Conservation (phyloP, 305 asterid species). For the Withania somnifera region DNA sequence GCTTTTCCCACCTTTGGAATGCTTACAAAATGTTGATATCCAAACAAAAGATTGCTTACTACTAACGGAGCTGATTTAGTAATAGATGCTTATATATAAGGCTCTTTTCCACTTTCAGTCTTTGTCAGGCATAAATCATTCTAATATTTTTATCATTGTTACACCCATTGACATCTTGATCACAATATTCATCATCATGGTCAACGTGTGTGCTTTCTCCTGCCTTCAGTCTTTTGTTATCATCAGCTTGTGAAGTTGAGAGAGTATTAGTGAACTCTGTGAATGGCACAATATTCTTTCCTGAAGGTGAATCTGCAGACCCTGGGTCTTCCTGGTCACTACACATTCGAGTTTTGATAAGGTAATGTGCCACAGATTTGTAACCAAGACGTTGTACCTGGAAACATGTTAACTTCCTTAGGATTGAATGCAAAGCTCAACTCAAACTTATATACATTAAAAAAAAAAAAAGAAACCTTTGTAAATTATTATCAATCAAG, state of each 20-base stretch:
- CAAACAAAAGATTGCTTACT: neutral
- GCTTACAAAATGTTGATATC: neutral
- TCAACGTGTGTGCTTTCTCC: neutral
- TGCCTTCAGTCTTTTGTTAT: neutral
- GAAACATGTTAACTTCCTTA: neutral
- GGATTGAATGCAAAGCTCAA: neutral
- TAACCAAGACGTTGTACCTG: slow-evolving; percentile 39
- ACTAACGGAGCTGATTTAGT: neutral
- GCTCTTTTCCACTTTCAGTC: neutral
- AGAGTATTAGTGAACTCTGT: neutral
- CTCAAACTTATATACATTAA: neutral
- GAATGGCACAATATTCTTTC: neutral
- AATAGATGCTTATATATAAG: neutral
- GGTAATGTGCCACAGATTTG: slow-evolving; percentile 67
- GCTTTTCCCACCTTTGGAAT: no score
- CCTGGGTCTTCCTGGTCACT: slow-evolving; percentile 1
- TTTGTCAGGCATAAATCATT: neutral
- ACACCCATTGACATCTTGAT: neutral
- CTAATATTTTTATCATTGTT: neutral
- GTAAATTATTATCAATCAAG: neutral
- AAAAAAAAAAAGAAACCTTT: neutral
- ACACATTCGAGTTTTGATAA: slow-evolving; percentile 22
- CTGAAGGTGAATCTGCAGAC: slow-evolving; percentile 10
- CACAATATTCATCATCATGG: neutral
- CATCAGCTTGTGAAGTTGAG: neutral